A percentile compares a stretch with the other conserved stretches of the same genome.
phyloP scores from a whole-genome alignment of 768 basidiomycete species.

The Leccinellum albellum region DNA sequence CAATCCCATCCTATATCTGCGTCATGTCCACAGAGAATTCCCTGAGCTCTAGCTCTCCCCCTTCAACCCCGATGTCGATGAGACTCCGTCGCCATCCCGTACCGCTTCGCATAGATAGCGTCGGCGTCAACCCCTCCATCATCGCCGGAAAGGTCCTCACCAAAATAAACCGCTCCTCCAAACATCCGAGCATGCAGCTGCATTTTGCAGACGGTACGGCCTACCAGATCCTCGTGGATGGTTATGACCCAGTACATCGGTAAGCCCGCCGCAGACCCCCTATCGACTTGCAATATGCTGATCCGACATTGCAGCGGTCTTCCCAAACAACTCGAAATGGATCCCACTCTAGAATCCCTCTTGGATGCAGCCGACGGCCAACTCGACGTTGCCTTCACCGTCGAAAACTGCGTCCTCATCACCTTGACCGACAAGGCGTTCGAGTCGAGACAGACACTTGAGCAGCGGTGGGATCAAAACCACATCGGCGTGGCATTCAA shows the following conservation, averaged over 20 bases:
- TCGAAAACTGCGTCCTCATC: constrained; percentile 52
- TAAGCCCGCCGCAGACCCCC: constrained; percentile 8
- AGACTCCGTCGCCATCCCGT: constrained; percentile 33
- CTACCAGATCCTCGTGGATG: constrained; percentile 56
- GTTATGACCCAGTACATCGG: constrained; percentile 54
- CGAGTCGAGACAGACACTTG: constrained; percentile 31
- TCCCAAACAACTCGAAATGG: constrained; percentile 58
- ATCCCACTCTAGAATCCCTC: constrained; percentile 37
- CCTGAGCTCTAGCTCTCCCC: constrained; percentile 12
- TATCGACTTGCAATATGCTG: neutral
- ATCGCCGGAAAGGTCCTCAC: constrained; percentile 45
- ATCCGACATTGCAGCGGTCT: constrained; percentile 35
- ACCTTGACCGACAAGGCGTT: constrained; percentile 59
- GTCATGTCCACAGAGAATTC: constrained; percentile 12
- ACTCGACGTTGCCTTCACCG: constrained; percentile 35
- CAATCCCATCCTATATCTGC: constrained; percentile 1
- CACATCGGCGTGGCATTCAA: constrained; percentile 49
- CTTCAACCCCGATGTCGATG: constrained; percentile 22
- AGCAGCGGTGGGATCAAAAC: constrained; percentile 34
- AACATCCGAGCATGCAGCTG: constrained; percentile 47
- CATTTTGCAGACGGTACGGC: constrained; percentile 42
- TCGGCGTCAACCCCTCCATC: constrained; percentile 39
- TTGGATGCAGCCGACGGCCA: constrained; percentile 38
- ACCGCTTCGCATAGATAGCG: constrained; percentile 29
- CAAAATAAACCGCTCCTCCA: constrained; percentile 37